Evolutionary conservation across 2,329 filamentous ascomycete genomes (phyloP).

Genomic region (Myrmaecium sp.): DNA sequence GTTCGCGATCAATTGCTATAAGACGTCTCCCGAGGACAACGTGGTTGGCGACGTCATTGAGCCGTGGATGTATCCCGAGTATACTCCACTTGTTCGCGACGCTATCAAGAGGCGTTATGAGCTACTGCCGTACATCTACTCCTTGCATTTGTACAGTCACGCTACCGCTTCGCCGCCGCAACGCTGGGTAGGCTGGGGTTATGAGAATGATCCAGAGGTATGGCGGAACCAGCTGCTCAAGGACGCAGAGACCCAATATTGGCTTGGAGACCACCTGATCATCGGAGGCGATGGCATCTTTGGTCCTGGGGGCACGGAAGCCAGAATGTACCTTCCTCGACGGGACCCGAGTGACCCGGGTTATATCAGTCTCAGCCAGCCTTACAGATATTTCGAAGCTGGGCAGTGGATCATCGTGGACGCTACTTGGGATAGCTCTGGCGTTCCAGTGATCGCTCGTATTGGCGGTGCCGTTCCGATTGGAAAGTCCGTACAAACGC

Average conservation of each 20-base stretch:
- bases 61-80: constrained; percentile 60
- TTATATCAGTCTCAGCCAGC: constrained; percentile 45
- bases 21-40: constrained; percentile 49
- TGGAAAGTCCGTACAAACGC: constrained; percentile 33
- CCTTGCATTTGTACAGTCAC: constrained; percentile 45
- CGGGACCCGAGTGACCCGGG: constrained; percentile 30
- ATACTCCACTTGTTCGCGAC: constrained; percentile 43
- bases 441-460: constrained; percentile 39
- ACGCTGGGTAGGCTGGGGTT: constrained; percentile 59
- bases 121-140: constrained; percentile 56
- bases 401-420: constrained; percentile 37
- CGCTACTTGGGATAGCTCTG: constrained; percentile 35
- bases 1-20: constrained; percentile 67
- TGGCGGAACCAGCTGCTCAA: constrained; percentile 42
- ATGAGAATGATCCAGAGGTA: constrained; percentile 47
- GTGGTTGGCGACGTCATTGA: constrained; percentile 56
- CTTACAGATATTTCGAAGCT: constrained; percentile 38
- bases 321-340: constrained; percentile 45
- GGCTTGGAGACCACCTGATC: constrained; percentile 50
- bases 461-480: constrained; percentile 38
- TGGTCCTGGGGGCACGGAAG: constrained; percentile 36
- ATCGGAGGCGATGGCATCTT: constrained; percentile 49
- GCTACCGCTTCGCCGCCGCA: constrained; percentile 45
- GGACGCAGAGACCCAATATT: constrained; percentile 53
- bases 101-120: constrained; percentile 56